Conservation (phyloP, 192 early-diverging fungal species). For the Globomyces pollinis-pini region DNA sequence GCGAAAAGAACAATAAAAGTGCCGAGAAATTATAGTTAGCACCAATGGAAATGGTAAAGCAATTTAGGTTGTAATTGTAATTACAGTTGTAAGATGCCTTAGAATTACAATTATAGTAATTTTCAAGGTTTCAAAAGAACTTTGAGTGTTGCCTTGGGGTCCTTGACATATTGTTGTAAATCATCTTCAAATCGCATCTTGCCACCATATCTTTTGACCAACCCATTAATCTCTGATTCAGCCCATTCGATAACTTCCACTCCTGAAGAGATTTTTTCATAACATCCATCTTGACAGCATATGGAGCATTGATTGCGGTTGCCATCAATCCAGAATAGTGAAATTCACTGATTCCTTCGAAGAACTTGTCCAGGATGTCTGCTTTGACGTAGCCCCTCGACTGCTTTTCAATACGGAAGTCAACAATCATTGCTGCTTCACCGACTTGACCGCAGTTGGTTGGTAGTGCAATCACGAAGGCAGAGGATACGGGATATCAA, state of each 20-base stretch:
- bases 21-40: too few species aligned
- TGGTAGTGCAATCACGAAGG: slow-evolving; percentile 11
- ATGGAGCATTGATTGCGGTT: neutral
- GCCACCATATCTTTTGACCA: neutral
- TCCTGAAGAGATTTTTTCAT: neutral
- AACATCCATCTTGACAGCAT: slow-evolving; percentile 1
- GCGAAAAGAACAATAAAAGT: too few species aligned
- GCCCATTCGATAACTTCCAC: neutral
- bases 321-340: slow-evolving; percentile 11
- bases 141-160: neutral
- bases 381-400: slow-evolving; percentile 2
- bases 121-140: neutral
- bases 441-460: slow-evolving; percentile 5
- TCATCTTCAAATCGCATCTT: neutral
- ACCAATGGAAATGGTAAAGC: too few species aligned
- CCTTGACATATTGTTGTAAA: neutral
- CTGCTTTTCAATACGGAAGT: slow-evolving; percentile 13
- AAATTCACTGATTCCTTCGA: slow-evolving; percentile 11
- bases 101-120: too few species aligned
- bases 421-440: slow-evolving; percentile 4
- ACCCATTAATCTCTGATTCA: neutral
- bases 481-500: neutral
- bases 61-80: too few species aligned
- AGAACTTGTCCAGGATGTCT: slow-evolving; percentile 10
- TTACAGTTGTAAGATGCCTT: too few species aligned